A percentile compares a stretch with the other conserved stretches of the same genome.
Evolutionary conservation across 345 rosid genomes (phyloP).

Genomic region (Microcos paniculata): DNA sequence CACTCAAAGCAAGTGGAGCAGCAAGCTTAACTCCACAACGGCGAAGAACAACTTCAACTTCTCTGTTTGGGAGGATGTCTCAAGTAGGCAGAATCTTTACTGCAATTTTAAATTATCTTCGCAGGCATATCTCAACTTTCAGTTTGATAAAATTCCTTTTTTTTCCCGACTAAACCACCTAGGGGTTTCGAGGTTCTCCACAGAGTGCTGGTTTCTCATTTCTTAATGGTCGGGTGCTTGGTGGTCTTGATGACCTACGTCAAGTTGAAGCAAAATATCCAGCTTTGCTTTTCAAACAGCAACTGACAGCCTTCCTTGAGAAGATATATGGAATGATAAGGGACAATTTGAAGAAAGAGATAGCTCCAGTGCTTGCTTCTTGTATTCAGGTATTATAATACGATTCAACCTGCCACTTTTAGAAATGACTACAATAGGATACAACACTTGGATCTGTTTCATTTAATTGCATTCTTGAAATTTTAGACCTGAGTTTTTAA

Average conservation of each 20-base stretch:
- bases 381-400: conserved; percentile 75
- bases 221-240: conserved; percentile 59
- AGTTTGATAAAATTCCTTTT: conserved; percentile 12
- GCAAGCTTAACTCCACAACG: conserved; percentile 70
- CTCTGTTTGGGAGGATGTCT: conserved; percentile 87
- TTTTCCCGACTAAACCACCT: conserved; percentile 24
- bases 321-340: conserved; percentile 97
- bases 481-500: neutral
- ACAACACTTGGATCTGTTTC: neutral
- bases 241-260: conserved; percentile 67
- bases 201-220: conserved; percentile 83
- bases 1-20: conserved; percentile 81
- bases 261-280: conserved; percentile 98
- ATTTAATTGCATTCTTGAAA: neutral
- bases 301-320: conserved; percentile 98
- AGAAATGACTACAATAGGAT: neutral
- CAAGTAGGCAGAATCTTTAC: conserved; percentile 44
- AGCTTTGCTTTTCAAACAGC: conserved; percentile 93
- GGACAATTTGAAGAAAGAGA: conserved; percentile 92
- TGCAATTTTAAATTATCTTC: conserved; percentile 1
- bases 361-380: conserved; percentile 78
- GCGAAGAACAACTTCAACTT: conserved; percentile 63
- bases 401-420: neutral
- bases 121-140: neutral
- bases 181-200: conserved; percentile 88